A percentile compares a stretch with the other conserved stretches of the same genome.
Evolutionary conservation across 208 protist genomes (phyloP).

Genomic region (Leishmania tropica): DNA sequence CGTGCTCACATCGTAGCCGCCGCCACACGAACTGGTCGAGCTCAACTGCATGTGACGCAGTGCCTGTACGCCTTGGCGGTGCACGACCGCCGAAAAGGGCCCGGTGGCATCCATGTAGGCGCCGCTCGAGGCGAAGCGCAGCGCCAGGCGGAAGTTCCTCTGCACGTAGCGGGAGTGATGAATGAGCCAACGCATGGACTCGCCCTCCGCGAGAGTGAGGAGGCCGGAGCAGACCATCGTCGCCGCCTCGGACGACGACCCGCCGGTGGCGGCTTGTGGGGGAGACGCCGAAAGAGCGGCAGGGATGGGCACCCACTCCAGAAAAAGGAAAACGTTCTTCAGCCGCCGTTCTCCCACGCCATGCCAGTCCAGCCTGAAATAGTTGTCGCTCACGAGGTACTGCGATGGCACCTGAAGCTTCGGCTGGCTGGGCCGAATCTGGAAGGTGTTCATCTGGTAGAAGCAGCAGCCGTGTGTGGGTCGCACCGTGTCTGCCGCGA

Average conservation of each 20-base stretch:
- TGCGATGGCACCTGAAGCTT: slow-evolving; percentile 57
- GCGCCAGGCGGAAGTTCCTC: slow-evolving; percentile 32
- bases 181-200: slow-evolving; percentile 89
- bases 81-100: slow-evolving; percentile 30
- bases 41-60: slow-evolving; percentile 21
- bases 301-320: slow-evolving; percentile 84
- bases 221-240: slow-evolving; percentile 50
- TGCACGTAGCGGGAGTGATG: slow-evolving; percentile 57
- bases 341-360: slow-evolving; percentile 87
- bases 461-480: slow-evolving; percentile 52
- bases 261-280: not conserved
- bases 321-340: slow-evolving; percentile 89
- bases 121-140: slow-evolving; percentile 57
- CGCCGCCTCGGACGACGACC: not conserved
- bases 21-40: not conserved
- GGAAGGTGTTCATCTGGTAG: slow-evolving; percentile 70
- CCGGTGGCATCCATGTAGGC: slow-evolving; percentile 58
- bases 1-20: slow-evolving; percentile 6
- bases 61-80: slow-evolving; percentile 18
- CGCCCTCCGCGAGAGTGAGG: slow-evolving; percentile 85
- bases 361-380: slow-evolving; percentile 88
- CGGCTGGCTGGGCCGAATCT: slow-evolving; percentile 45
- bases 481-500: slow-evolving; percentile 29
- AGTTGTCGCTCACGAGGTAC: slow-evolving; percentile 92
- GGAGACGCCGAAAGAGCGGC: not conserved